These are phyloP conservation scores for Ophiosphaerella herpotricha DNA, from an alignment of 2,329 filamentous ascomycete species.

Conservation along the genomic window DNA sequence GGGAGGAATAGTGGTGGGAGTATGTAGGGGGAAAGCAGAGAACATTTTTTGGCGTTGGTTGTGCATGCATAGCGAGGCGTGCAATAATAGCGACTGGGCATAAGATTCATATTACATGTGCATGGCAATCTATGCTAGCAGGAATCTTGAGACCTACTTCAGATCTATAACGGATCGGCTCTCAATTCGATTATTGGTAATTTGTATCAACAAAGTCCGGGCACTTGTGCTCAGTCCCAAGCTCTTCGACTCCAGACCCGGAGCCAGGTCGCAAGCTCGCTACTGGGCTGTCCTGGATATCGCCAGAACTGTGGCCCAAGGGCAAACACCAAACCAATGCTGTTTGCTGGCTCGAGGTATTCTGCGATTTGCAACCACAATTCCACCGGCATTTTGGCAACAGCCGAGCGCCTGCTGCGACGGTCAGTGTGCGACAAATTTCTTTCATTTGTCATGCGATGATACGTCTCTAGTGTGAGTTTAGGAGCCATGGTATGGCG, in stretches of 20 bases:
- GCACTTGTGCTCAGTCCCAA: neutral
- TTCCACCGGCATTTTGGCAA: conserved; percentile 45
- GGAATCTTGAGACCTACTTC: conserved; percentile 1
- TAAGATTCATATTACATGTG: neutral
- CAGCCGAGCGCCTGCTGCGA: conserved; percentile 1
- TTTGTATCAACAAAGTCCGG: too few relatives aligned
- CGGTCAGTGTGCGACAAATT: neutral
- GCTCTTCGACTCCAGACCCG: conserved; percentile 21
- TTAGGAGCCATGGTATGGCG: conserved; percentile 40
- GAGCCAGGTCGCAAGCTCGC: conserved; percentile 15
- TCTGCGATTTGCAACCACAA: conserved; percentile 48
- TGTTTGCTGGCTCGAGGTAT: conserved; percentile 43
- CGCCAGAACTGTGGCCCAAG: conserved; percentile 24
- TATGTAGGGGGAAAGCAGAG: too few relatives aligned
- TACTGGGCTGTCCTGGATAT: conserved; percentile 13
- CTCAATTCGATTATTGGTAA: neutral
- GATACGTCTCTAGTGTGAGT: conserved; percentile 29
- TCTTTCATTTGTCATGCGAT: conserved; percentile 26
- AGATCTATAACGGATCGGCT: neutral
- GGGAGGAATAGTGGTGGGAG: conserved; percentile 8
- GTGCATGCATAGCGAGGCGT: conserved; percentile 24
- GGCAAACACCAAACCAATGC: conserved; percentile 45
- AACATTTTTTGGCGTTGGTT: conserved; percentile 1
- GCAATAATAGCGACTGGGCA: neutral
- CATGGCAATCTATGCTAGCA: conserved; percentile 1